These are phyloP conservation scores for Magnolia kwangsiensis DNA, from an alignment of 164 flowering plant species.

Conservation along the genomic window DNA sequence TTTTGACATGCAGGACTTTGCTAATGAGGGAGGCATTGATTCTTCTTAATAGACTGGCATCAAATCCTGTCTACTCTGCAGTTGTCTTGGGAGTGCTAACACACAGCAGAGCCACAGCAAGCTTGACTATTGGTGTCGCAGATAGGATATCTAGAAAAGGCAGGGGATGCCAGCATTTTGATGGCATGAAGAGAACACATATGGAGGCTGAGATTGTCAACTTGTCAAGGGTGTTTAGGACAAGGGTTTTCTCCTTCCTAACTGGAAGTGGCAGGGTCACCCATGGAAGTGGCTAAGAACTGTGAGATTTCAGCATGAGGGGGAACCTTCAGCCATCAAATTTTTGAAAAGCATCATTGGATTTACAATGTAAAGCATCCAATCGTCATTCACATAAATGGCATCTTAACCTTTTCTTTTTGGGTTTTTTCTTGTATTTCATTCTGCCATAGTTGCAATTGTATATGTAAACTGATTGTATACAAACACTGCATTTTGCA, in stretches of 20 bases:
- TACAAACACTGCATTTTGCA: not conserved
- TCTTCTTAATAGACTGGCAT: slow-evolving; percentile 74
- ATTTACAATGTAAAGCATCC: not conserved
- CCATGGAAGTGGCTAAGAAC: not conserved
- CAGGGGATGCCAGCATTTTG: slow-evolving; percentile 21
- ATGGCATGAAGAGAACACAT: slow-evolving; percentile 19
- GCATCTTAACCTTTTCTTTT: not conserved
- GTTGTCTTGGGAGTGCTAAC: slow-evolving; percentile 51
- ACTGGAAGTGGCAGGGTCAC: slow-evolving; percentile 12
- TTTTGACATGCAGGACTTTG: slow-evolving; percentile 44
- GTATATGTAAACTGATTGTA: not conserved
- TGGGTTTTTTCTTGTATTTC: not conserved
- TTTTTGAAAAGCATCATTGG: not conserved
- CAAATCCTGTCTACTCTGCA: slow-evolving; percentile 51
- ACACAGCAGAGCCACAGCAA: slow-evolving; percentile 56
- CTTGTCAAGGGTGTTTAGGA: slow-evolving; percentile 56
- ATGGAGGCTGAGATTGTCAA: slow-evolving; percentile 57
- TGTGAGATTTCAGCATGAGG: not conserved
- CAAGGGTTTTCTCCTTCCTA: slow-evolving; percentile 48
- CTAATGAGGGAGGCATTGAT: slow-evolving; percentile 76
- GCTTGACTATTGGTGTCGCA: slow-evolving; percentile 59
- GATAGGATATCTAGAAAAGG: slow-evolving; percentile 47
- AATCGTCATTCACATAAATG: too few species aligned
- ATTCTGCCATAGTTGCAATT: not conserved
- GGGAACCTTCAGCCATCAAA: not conserved